Conservation (phyloP, 2,329 filamentous ascomycete species). For the Pochonia chlamydosporia region DNA sequence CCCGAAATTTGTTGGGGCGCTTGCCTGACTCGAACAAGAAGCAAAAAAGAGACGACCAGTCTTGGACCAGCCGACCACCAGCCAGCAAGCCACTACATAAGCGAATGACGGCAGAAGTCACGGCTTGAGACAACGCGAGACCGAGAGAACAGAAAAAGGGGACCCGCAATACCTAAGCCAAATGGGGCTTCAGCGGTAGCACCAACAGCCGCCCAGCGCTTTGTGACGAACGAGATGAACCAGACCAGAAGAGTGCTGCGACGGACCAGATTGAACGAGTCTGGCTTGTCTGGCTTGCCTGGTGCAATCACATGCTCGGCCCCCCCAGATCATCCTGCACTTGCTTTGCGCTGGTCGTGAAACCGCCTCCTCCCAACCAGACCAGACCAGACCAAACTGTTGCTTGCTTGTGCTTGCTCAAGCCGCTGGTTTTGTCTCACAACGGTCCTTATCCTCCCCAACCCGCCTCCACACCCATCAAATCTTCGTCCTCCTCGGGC, state of each 20-base stretch:
- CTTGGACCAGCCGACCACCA: neutral
- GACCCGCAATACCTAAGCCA: neutral
- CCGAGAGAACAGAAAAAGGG: neutral
- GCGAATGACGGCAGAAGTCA: neutral
- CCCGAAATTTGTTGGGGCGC: neutral
- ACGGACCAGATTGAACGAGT: constrained; percentile 25
- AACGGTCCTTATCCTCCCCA: neutral
- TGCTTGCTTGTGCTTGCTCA: neutral
- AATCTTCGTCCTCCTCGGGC: neutral
- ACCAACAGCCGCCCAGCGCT: neutral
- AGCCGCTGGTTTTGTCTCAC: neutral
- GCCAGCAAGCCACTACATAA: neutral
- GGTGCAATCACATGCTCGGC: constrained; percentile 42
- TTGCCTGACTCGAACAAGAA: neutral
- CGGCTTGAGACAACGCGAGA: neutral
- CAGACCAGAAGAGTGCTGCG: neutral
- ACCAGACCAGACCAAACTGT: too few relatives aligned
- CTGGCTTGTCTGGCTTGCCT: too few relatives aligned
- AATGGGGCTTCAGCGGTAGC: neutral
- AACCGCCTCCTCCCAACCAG: constrained; percentile 13
- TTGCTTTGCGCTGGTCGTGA: constrained; percentile 10
- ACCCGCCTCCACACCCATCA: neutral
- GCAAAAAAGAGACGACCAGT: neutral
- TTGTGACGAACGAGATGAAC: neutral
- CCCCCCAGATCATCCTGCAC: constrained; percentile 12